Conservation (phyloP, 305 asterid genomes). For the Fraxinus sp. region DNA sequence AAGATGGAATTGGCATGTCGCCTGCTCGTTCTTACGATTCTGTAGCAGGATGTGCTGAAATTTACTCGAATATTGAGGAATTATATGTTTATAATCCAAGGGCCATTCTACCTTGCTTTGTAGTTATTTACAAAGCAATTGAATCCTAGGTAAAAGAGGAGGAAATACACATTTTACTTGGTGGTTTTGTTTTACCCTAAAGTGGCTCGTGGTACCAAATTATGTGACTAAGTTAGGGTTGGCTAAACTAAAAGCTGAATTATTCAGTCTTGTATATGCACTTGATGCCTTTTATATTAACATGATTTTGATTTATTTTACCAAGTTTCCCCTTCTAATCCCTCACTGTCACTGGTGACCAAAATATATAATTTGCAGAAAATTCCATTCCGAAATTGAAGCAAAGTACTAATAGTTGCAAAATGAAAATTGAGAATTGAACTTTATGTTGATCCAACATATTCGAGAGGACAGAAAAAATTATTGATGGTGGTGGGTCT, state of each 20-base stretch:
- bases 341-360: neutral
- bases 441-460: slow-evolving; percentile 6
- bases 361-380: no score
- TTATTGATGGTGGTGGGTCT: neutral
- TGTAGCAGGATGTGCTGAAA: slow-evolving; percentile 53
- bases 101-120: slow-evolving; percentile 96
- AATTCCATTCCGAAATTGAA: neutral
- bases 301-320: no score
- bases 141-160: slow-evolving; percentile 38
- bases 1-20: slow-evolving; percentile 20
- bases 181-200: neutral
- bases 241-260: slow-evolving; percentile 23
- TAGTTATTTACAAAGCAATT: slow-evolving; percentile 77
- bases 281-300: slow-evolving; percentile 10
- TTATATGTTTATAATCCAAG: slow-evolving; percentile 73
- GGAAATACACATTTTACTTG: neutral
- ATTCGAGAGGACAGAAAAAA: neutral
- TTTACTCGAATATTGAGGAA: slow-evolving; percentile 78
- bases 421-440: neutral
- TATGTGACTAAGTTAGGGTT: slow-evolving; percentile 18
- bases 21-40: slow-evolving; percentile 51
- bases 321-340: neutral
- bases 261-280: slow-evolving; percentile 21
- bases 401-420: neutral
- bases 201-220: slow-evolving; percentile 24